Evolutionary conservation across 257 asterid genomes (phyloP).

Genomic region (Gentiana straminea): DNA sequence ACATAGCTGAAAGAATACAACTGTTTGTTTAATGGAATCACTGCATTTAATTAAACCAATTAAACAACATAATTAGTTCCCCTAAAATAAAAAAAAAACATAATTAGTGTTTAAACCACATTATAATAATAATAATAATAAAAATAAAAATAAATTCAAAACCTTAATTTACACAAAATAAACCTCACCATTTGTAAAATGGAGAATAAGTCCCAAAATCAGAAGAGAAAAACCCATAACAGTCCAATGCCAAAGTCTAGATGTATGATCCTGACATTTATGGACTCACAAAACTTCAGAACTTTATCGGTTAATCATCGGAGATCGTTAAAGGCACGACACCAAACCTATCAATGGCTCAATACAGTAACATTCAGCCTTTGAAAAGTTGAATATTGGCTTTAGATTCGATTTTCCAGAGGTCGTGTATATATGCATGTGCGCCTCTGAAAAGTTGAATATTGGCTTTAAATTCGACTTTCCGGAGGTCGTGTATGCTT

Average conservation of each 20-base stretch:
- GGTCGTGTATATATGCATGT: too few species aligned
- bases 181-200: constrained; percentile 48
- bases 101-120: neutral
- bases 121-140: neutral
- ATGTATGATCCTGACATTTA: constrained; percentile 38
- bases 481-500: too few species aligned
- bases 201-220: constrained; percentile 44
- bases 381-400: too few species aligned
- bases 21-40: constrained; percentile 69
- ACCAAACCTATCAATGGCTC: too few species aligned
- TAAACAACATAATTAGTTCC: neutral
- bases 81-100: neutral
- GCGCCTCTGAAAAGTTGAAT: too few species aligned
- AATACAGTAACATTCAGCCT: too few species aligned
- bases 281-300: neutral
- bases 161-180: neutral
- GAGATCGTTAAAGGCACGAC: too few species aligned
- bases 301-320: neutral
- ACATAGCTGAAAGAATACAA: constrained; percentile 66
- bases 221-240: constrained; percentile 45
- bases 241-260: constrained; percentile 57
- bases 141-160: neutral
- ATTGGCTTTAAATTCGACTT: too few species aligned
- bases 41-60: constrained; percentile 23
- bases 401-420: too few species aligned